Evolutionary conservation across 805 yeast species (phyloP).

Genomic region (Yarrowia phangngaensis): DNA sequence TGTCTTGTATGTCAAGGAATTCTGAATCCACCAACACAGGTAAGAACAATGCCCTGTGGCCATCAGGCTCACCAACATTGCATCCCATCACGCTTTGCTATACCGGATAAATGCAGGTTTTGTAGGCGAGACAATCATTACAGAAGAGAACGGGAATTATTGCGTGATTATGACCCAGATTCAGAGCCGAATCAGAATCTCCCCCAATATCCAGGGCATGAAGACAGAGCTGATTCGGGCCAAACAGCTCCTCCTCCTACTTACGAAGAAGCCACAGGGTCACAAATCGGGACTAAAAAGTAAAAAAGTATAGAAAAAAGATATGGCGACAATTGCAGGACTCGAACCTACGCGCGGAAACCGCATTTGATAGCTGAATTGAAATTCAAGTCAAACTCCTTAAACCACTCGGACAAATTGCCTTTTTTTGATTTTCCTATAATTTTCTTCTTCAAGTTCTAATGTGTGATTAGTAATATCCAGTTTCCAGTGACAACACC

Average conservation of each 20-base stretch:
- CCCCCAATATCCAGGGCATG: slow-evolving; percentile 18
- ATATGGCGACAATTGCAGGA: slow-evolving; percentile 26
- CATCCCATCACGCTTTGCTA: slow-evolving; percentile 1
- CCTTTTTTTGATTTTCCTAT: not conserved
- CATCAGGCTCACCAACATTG: slow-evolving; percentile 9
- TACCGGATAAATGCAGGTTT: slow-evolving; percentile 18
- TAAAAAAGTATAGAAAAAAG: slow-evolving; percentile 12
- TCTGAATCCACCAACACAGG: slow-evolving; percentile 1
- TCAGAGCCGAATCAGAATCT: slow-evolving; percentile 13
- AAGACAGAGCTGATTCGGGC: slow-evolving; percentile 2
- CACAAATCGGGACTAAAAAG: slow-evolving; percentile 4
- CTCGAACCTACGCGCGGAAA: slow-evolving; percentile 27
- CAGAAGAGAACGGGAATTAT: slow-evolving; percentile 17
- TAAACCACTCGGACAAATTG: slow-evolving; percentile 27
- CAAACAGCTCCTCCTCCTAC: slow-evolving; percentile 10
- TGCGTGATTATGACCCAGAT: slow-evolving; percentile 22
- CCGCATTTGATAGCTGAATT: slow-evolving; percentile 26
- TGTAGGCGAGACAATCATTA: slow-evolving; percentile 17
- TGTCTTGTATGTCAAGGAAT: slow-evolving; percentile 19
- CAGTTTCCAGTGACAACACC: no score
- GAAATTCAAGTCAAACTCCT: slow-evolving; percentile 26
- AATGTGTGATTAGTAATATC: no score
- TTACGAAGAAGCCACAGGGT: slow-evolving; percentile 23
- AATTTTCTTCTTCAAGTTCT: no score
- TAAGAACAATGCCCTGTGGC: slow-evolving; percentile 21